Evolutionary conservation across 106 monocot species (phyloP).

Genomic region (Ottelia alismoides): DNA sequence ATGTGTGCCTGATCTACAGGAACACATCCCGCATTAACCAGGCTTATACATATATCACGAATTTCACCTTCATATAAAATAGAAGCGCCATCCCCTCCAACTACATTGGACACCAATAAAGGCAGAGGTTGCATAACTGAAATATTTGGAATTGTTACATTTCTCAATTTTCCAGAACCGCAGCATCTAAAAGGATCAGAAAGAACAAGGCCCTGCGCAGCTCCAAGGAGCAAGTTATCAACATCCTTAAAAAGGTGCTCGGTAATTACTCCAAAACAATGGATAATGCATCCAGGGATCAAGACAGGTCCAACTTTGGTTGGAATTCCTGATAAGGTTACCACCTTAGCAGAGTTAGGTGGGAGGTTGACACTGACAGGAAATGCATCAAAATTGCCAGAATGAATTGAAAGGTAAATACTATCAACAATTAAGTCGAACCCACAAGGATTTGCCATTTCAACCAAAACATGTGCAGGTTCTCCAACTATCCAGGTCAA

Average conservation of each 20-base stretch:
- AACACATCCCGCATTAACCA: slow-evolving; percentile 84
- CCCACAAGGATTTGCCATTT: slow-evolving; percentile 94
- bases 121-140: slow-evolving; percentile 66
- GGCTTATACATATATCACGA: slow-evolving; percentile 62
- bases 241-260: slow-evolving; percentile 96
- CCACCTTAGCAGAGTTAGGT: slow-evolving; percentile 73
- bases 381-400: slow-evolving; percentile 95
- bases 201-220: slow-evolving; percentile 93
- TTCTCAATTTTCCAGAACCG: slow-evolving; percentile 59
- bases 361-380: slow-evolving; percentile 82
- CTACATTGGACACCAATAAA: slow-evolving; percentile 59
- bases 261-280: slow-evolving; percentile 97
- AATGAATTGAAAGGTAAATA: slow-evolving; percentile 87
- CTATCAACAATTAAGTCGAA: slow-evolving; percentile 85
- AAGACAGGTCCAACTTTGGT: slow-evolving; percentile 69
- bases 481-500: slow-evolving; percentile 94
- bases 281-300: slow-evolving; percentile 92
- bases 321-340: slow-evolving; percentile 84
- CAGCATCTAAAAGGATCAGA: slow-evolving; percentile 96
- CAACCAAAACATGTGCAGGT: slow-evolving; percentile 90
- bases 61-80: slow-evolving; percentile 97
- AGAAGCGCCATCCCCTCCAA: slow-evolving; percentile 75
- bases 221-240: slow-evolving; percentile 91
- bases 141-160: slow-evolving; percentile 46
- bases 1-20: slow-evolving; percentile 81